phyloP scores from a whole-genome alignment of 768 basidiomycete genomes.

The Daedaleopsis sinensis region DNA sequence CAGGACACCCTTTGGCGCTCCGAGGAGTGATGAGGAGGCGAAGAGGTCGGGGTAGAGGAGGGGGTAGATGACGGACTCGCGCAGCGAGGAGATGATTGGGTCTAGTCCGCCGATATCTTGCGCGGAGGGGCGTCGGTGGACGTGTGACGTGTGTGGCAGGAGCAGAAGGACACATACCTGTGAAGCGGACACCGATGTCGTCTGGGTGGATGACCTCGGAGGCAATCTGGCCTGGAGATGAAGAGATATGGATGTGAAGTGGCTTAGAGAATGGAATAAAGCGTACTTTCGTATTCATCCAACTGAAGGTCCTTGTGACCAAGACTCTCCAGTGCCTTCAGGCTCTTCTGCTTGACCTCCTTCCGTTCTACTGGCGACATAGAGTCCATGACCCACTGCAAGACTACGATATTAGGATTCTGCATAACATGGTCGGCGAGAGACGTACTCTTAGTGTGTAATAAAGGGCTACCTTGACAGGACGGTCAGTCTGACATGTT shows the following conservation, averaged over 20 bases:
- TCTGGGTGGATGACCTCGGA: slow-evolving; percentile 93
- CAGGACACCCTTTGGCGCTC: slow-evolving; percentile 94
- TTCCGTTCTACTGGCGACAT: slow-evolving; percentile 52
- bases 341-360: slow-evolving; percentile 67
- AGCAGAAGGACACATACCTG: slow-evolving; percentile 49
- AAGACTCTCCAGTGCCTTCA: slow-evolving; percentile 69
- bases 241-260: slow-evolving; percentile 8
- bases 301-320: slow-evolving; percentile 77
- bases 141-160: background rate
- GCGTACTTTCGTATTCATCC: slow-evolving; percentile 89
- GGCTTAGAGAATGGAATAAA: background rate
- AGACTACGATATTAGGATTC: background rate
- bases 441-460: slow-evolving; percentile 70
- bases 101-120: slow-evolving; percentile 93
- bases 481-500: background rate
- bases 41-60: slow-evolving; percentile 91
- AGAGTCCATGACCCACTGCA: slow-evolving; percentile 68
- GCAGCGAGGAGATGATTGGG: slow-evolving; percentile 82
- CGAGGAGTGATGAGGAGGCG: slow-evolving; percentile 77
- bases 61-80: slow-evolving; percentile 96
- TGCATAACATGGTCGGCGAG: background rate
- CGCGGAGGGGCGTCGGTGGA: slow-evolving; percentile 1
- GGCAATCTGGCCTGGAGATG: slow-evolving; percentile 71
- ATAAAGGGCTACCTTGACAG: slow-evolving; percentile 70
- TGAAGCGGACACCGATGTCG: slow-evolving; percentile 77